Conservation (phyloP, 768 basidiomycete genomes). For the Mycena kentingensis region DNA sequence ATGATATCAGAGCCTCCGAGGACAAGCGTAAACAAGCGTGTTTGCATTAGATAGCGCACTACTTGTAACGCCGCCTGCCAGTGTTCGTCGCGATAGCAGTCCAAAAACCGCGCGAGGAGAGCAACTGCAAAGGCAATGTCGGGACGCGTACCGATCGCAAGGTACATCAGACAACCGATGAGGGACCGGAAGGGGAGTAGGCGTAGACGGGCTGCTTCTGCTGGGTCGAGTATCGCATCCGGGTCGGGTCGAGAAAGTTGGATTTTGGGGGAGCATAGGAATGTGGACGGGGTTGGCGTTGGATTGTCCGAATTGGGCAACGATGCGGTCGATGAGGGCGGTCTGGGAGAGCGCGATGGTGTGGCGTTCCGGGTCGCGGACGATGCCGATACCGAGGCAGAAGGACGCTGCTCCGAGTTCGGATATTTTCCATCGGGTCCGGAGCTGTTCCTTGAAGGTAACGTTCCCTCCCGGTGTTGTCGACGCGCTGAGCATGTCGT, state of each 20-base stretch:
- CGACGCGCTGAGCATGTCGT: too few relatives aligned
- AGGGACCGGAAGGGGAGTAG: conserved; percentile 29
- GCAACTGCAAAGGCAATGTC: conserved; percentile 23
- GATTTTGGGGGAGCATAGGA: too few relatives aligned
- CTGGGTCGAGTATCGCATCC: conserved; percentile 5
- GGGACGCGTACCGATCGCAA: conserved; percentile 28
- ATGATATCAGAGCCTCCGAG: conserved; percentile 15
- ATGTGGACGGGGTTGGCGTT: too few relatives aligned
- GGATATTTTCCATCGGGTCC: too few relatives aligned
- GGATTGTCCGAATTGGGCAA: too few relatives aligned
- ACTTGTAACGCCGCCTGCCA: conserved; percentile 37
- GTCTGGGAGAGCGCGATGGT: too few relatives aligned
- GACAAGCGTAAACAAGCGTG: conserved; percentile 7
- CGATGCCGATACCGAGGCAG: too few relatives aligned
- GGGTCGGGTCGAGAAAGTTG: conserved; percentile 23
- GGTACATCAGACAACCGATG: conserved; percentile 31
- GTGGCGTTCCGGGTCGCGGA: too few relatives aligned
- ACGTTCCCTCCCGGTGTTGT: too few relatives aligned
- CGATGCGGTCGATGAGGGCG: too few relatives aligned
- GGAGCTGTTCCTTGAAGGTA: too few relatives aligned
- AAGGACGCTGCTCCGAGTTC: too few relatives aligned
- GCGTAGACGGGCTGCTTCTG: conserved; percentile 15
- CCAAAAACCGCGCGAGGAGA: conserved; percentile 27
- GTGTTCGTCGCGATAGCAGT: conserved; percentile 30
- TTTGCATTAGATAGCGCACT: conserved; percentile 34